Percentiles rank a stretch among this genome's conserved stretches.
These are phyloP conservation scores for Ramaria sp. DNA, from an alignment of 768 basidiomycete genomes.

Conservation along the genomic window DNA sequence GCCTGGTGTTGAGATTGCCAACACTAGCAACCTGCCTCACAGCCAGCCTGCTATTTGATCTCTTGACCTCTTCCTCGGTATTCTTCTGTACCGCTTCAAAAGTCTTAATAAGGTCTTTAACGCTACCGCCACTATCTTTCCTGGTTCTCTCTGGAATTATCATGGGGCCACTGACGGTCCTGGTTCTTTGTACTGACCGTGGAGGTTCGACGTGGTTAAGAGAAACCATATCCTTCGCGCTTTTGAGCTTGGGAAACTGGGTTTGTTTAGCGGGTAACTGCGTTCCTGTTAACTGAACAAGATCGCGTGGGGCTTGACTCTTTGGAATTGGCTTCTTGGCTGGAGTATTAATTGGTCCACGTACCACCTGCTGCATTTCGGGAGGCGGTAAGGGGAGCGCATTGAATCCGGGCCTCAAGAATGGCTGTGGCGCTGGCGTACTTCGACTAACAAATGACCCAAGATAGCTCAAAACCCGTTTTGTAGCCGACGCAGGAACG, in stretches of 20 bases:
- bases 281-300: conserved; percentile 35
- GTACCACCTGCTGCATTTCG: conserved; percentile 36
- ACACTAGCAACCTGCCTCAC: conserved; percentile 5
- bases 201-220: conserved; percentile 37
- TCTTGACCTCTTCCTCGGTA: not conserved
- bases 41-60: not conserved
- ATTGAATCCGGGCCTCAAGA: conserved; percentile 16
- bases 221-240: conserved; percentile 38
- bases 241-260: conserved; percentile 16
- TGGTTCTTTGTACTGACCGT: conserved; percentile 15
- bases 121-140: conserved; percentile 57
- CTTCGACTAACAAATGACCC: conserved; percentile 9
- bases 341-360: conserved; percentile 52
- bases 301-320: conserved; percentile 47
- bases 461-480: conserved; percentile 10
- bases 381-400: conserved; percentile 38
- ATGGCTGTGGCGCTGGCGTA: conserved; percentile 7
- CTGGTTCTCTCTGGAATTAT: conserved; percentile 26
- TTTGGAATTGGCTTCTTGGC: conserved; percentile 37
- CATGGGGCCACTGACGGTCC: conserved; percentile 10
- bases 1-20: not conserved
- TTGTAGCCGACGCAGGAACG: conserved; percentile 4
- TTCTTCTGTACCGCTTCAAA: conserved; percentile 42
- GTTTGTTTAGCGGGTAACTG: conserved; percentile 36
- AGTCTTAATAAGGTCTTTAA: conserved; percentile 57